These are phyloP conservation scores for Rhodotorula sp. DNA, from an alignment of 1,284 basidiomycete species.

Conservation along the genomic window DNA sequence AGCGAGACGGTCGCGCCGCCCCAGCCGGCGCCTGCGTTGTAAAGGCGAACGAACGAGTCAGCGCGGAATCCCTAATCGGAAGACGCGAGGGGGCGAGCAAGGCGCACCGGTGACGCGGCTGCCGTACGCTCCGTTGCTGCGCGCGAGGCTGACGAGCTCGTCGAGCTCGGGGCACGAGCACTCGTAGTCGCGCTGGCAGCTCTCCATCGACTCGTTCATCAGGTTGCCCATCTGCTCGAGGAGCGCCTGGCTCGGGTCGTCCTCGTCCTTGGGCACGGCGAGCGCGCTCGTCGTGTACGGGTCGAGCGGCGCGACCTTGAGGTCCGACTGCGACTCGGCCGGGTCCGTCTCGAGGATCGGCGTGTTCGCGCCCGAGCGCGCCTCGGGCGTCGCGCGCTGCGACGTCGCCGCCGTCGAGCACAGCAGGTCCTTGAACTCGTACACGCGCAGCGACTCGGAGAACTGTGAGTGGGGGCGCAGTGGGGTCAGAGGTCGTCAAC, in stretches of 20 bases:
- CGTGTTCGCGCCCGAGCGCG: not conserved
- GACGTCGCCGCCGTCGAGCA: constrained; percentile 31
- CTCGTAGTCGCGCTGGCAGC: constrained; percentile 68
- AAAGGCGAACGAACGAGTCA: too few relatives aligned
- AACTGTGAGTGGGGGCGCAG: constrained; percentile 26
- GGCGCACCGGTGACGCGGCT: constrained; percentile 68
- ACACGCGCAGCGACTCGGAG: constrained; percentile 45
- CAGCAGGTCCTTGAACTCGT: constrained; percentile 44
- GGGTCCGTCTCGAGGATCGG: constrained; percentile 21
- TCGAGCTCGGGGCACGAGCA: constrained; percentile 68
- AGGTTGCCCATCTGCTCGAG: constrained; percentile 65
- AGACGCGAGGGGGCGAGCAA: too few relatives aligned
- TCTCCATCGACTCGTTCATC: constrained; percentile 75
- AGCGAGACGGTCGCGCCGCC: constrained; percentile 85
- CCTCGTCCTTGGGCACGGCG: constrained; percentile 11
- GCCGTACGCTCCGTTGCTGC: constrained; percentile 71
- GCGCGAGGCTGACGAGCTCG: constrained; percentile 62
- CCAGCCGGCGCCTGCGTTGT: constrained; percentile 90
- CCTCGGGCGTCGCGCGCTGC: constrained; percentile 22
- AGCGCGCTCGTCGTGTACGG: constrained; percentile 13
- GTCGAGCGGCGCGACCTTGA: constrained; percentile 22
- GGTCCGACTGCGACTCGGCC: constrained; percentile 1
- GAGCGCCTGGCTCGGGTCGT: constrained; percentile 29
- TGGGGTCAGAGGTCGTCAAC: not conserved
- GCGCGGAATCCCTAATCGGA: too few relatives aligned